Evolutionary conservation across 139 green algal species (phyloP).

Genomic region (Closterium sp.): DNA sequence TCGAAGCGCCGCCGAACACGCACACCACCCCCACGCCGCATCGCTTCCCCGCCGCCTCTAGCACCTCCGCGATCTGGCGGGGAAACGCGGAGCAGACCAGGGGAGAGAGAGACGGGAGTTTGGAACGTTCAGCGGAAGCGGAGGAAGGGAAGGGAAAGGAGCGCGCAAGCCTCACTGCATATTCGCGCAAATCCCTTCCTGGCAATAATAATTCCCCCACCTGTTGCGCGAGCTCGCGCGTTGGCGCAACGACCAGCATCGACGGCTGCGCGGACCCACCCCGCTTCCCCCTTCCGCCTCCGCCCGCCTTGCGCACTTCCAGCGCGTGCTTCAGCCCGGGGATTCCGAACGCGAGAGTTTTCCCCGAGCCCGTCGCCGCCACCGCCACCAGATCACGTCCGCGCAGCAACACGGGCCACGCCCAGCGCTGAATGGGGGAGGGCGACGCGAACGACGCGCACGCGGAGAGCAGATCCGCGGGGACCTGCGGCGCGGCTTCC

Average conservation of each 20-base stretch:
- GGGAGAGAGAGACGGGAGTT: no score
- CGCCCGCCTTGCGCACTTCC: background rate
- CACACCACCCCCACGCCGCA: background rate
- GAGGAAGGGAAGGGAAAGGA: background rate
- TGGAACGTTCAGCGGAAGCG: no score
- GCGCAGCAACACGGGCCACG: conserved; percentile 73
- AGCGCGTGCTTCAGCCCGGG: conserved; percentile 40
- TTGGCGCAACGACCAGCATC: conserved; percentile 76
- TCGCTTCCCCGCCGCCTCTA: background rate
- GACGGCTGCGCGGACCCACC: background rate
- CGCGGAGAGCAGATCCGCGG: background rate
- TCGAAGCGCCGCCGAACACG: background rate
- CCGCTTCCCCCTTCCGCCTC: background rate
- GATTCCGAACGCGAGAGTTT: conserved; percentile 78
- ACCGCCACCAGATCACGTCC: conserved; percentile 79
- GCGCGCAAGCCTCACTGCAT: background rate
- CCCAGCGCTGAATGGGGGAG: conserved; percentile 78
- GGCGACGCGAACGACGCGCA: conserved; percentile 68
- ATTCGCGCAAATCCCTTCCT: no score
- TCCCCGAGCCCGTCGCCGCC: conserved; percentile 81
- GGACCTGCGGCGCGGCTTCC: background rate
- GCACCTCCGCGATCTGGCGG: background rate
- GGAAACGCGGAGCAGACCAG: no score
- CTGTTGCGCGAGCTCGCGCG: conserved; percentile 87
- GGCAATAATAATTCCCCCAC: conserved; percentile 54